Evolutionary conservation across 768 basidiomycete genomes (phyloP).

Genomic region (Sarcodon aspratus): DNA sequence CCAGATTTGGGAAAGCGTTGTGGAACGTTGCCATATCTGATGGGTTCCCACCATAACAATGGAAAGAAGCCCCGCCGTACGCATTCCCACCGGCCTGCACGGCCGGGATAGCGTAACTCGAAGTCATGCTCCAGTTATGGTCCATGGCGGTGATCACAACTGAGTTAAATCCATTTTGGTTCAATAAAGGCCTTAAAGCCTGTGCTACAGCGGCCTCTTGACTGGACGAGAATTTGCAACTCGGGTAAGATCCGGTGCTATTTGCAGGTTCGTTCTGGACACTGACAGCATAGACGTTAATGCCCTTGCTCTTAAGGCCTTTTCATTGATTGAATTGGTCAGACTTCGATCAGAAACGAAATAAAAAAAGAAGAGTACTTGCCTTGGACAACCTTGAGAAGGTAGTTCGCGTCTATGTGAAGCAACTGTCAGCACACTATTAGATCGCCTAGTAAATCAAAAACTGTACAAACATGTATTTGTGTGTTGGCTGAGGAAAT

Average conservation of each 20-base stretch:
- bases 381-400: slow-evolving; percentile 53
- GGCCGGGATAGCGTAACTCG: slow-evolving; percentile 46
- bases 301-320: slow-evolving; percentile 51
- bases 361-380: no score
- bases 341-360: no score
- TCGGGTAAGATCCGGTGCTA: slow-evolving; percentile 59
- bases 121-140: slow-evolving; percentile 68
- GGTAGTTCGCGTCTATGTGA: slow-evolving; percentile 52
- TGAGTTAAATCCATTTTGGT: slow-evolving; percentile 45
- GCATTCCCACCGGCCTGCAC: slow-evolving; percentile 45
- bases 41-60: slow-evolving; percentile 55
- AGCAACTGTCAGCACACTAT: neutral
- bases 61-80: slow-evolving; percentile 59
- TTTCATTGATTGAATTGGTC: no score
- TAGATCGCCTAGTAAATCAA: neutral
- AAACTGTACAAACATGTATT: slow-evolving; percentile 28
- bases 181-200: slow-evolving; percentile 42
- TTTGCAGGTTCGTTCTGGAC: slow-evolving; percentile 46
- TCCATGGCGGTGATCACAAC: slow-evolving; percentile 60
- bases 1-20: slow-evolving; percentile 43
- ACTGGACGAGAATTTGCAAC: slow-evolving; percentile 39
- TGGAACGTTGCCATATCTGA: slow-evolving; percentile 45
- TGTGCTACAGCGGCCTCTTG: slow-evolving; percentile 50
- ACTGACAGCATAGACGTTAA: slow-evolving; percentile 50
- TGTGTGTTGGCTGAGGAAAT: slow-evolving; percentile 36